Conservation (phyloP, 2,329 filamentous ascomycete species). For the Sclerotinia nivalis region DNA sequence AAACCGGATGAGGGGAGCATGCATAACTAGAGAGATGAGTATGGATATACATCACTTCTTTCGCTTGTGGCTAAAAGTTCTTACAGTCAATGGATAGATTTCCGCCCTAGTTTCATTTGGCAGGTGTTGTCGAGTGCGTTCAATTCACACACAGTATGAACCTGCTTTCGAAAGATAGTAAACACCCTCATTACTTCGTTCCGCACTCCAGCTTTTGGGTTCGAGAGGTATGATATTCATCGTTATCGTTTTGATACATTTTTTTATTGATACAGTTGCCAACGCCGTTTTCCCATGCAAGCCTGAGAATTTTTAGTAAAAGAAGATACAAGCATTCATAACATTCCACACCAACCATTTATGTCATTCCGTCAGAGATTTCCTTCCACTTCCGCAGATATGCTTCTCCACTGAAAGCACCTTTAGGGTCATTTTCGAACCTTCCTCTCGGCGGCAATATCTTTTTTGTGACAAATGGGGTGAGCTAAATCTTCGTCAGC, state of each 20-base stretch:
- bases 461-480: conserved; percentile 71
- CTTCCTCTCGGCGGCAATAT: conserved; percentile 55
- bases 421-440: conserved; percentile 53
- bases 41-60: background rate
- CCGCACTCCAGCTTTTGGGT: conserved; percentile 1
- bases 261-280: conserved; percentile 25
- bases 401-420: conserved; percentile 60
- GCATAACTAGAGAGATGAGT: background rate
- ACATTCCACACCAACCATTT: background rate
- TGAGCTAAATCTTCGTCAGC: conserved; percentile 58
- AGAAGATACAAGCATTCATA: background rate
- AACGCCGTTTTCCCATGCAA: conserved; percentile 26
- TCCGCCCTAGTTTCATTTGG: background rate
- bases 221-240: conserved; percentile 22
- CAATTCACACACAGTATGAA: background rate
- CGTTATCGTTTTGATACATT: conserved; percentile 24
- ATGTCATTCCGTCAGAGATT: conserved; percentile 17
- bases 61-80: background rate
- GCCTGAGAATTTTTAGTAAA: conserved; percentile 13
- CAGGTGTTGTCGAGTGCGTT: background rate
- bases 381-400: conserved; percentile 68
- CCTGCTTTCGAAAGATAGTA: background rate
- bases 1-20: background rate
- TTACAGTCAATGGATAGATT: background rate
- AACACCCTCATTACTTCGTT: background rate